These are phyloP conservation scores for Blakeslea trispora DNA, from an alignment of 371 early-diverging fungal genomes.

Conservation along the genomic window DNA sequence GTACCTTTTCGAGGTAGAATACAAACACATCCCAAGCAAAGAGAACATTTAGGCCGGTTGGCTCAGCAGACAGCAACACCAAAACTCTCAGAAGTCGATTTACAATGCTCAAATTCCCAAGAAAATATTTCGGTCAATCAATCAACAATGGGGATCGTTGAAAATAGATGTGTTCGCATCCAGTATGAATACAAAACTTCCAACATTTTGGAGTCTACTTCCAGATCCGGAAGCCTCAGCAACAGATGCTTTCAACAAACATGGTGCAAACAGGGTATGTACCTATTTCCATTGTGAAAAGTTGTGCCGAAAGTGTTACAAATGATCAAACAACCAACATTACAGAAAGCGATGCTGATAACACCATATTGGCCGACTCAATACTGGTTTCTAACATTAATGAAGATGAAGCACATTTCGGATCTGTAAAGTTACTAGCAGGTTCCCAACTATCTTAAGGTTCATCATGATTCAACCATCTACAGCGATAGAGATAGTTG, in stretches of 20 bases:
- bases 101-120: too few species aligned
- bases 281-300: conserved; percentile 31
- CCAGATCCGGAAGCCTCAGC: conserved; percentile 28
- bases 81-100: too few species aligned
- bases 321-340: conserved; percentile 12
- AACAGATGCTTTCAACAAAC: conserved; percentile 29
- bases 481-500: conserved; percentile 16
- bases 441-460: conserved; percentile 32
- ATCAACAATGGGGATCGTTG: conserved; percentile 9
- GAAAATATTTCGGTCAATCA: too few species aligned
- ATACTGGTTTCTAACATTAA: conserved; percentile 1
- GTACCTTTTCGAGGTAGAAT: too few species aligned
- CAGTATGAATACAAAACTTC: conserved; percentile 1
- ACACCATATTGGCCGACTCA: conserved; percentile 6
- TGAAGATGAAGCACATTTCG: background rate
- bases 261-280: conserved; percentile 23
- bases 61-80: too few species aligned
- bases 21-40: too few species aligned
- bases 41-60: too few species aligned
- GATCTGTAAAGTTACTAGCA: conserved; percentile 18
- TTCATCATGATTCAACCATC: conserved; percentile 24
- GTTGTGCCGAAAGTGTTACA: conserved; percentile 22
- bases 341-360: conserved; percentile 2
- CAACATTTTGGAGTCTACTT: conserved; percentile 20
- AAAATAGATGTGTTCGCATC: conserved; percentile 5